Evolutionary conservation across 768 basidiomycete species (phyloP), one percentile per base, ranked within the genome.

Genomic region (Russula sp.): DNA sequence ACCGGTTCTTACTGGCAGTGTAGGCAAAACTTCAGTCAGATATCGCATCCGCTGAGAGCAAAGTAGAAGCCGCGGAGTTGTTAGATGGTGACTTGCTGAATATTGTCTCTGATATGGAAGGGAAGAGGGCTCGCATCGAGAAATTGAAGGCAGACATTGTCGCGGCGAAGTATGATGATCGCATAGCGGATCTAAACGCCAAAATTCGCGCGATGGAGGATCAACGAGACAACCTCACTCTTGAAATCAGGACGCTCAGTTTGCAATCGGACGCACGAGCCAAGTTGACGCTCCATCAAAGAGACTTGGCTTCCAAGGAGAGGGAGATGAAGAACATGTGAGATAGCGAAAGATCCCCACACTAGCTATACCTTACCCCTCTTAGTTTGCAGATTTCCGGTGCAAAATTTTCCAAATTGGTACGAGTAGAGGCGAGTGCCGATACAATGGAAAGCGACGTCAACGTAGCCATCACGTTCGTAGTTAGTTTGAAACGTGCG

Each of bases 201-300:
- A 81, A 80, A 60, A 75, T 78, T n/a, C 80, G 85, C 39, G 69
- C 66, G 29, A 75, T 91, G 53, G 92, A 98, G 62, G 83, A 83
- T 39, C 79, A 77, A 50, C 77, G 88, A 54, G 92, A 95, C 18
- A 70, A 72, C 20, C 74, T 96, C 62, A 90, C 86, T 58, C 66
- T 72, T 0, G 95, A 97, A 63, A 77, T 94, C 45, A 78, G 83
- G 36, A 74, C 78, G 1, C 73, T 97, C 67, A 92, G 84, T 66
- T 68, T 83, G 48, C 93, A 98, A 70, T 87, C 90, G 0, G 89
- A 94, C 57, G 77, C 83, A 1, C 78, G 96, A 47, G 92, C 94
- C 2, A 87, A 83, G 67, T 71, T 98, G 56, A 83, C 87, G 43
- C 69, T 96, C 64, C 89, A 91, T 69, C 77, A 85, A 61, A 76